Evolutionary conservation across 495 filamentous ascomycete species (phyloP), one percentile per base, ranked within the genome.

Genomic region (Trichoderma erinaceum): DNA sequence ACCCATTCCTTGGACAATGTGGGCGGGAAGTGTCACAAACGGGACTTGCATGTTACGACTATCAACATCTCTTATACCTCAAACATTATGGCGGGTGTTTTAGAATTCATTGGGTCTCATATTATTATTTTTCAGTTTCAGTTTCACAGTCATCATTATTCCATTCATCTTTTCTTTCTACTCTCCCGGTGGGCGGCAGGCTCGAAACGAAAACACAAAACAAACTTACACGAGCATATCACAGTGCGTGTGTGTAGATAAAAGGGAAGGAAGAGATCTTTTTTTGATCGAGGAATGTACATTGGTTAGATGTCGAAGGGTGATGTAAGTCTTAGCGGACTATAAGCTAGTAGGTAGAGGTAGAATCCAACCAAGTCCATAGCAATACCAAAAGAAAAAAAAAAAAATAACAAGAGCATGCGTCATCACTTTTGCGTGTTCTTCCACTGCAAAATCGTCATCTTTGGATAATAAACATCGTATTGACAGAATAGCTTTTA

Each of bases 231-330:
- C 8, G 50, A 29, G 25, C 56, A 29, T 61, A 61, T 32, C 56
- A 61, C 56, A 32, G 25, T 61, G 43, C 10, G n/a, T 56, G 25
- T 61, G 43, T 56, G 50, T 56, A 56, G 50, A 56, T 56, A 56
- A 21, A 56, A 11, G 50, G 50, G 18, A 38, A 7, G 35, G 35
- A 3, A 6, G 35, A 38, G 35, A 38, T 7, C 35, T 38, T 3
- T 38, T 21, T 32, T 61, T 61, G 56, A 15, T 61, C 56, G 25
- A 29, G 11, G 12, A 12, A 61, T 61, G 56, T 61, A 61, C 56
- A 61, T 32, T 38, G 56, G 16, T 61, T 25, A 32, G 25, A 61
- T 32, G 25, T 32, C 27, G 25, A 61, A 11, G 21, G 4, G 44
- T 15, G 44, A 7, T 38, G 29, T 35, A 6, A 3, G 32, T 35